phyloP scores from a whole-genome alignment of 129 eudicot genomes.

The Flaveria ramosissima region DNA sequence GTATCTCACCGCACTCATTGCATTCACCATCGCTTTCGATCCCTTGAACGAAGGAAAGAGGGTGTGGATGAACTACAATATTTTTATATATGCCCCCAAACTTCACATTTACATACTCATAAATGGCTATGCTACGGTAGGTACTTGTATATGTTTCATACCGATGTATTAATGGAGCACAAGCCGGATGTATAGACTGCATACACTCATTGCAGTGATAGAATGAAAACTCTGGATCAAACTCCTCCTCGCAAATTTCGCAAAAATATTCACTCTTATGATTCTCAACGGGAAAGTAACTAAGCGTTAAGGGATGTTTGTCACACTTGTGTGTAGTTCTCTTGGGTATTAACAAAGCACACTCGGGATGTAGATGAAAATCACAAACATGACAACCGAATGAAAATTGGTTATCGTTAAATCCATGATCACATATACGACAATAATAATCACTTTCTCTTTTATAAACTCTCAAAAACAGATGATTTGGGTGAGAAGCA shows the following conservation, averaged over 20 bases:
- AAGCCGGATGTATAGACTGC: slow-evolving; percentile 2
- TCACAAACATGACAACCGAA: neutral
- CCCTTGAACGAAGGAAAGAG: slow-evolving; percentile 1
- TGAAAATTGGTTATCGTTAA: neutral
- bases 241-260: neutral
- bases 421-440: neutral
- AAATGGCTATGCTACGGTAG: neutral
- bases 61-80: neutral
- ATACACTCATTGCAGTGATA: slow-evolving; percentile 4
- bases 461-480: neutral
- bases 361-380: neutral
- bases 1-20: neutral
- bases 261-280: slow-evolving; percentile 11
- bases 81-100: neutral
- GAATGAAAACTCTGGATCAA: neutral
- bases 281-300: neutral
- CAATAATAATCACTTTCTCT: neutral
- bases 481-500: neutral
- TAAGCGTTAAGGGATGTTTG: neutral
- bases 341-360: slow-evolving; percentile 11
- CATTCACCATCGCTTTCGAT: neutral
- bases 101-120: neutral
- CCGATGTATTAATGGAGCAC: too few species aligned
- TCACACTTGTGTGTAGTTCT: neutral
- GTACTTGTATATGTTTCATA: too few species aligned